Conservation (phyloP, 805 yeast genomes). For the Kregervanrija fluxuum region DNA sequence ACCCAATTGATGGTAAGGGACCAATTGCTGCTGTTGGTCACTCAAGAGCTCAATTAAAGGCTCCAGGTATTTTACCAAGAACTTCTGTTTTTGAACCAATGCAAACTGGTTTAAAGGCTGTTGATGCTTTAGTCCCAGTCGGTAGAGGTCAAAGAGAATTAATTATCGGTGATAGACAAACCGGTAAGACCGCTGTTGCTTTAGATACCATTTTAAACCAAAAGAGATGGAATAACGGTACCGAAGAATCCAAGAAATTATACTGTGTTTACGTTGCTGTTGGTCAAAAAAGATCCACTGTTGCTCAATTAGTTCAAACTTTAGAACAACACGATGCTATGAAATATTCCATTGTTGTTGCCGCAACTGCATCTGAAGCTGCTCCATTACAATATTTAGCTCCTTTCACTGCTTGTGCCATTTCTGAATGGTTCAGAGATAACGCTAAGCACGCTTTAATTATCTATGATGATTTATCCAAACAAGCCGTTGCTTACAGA, state of each 20-base stretch:
- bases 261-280: constrained; percentile 99
- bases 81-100: constrained; percentile 97
- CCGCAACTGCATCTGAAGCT: constrained; percentile 99
- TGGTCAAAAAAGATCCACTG: constrained; percentile 99
- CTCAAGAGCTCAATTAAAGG: constrained; percentile 97
- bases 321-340: constrained; percentile 97
- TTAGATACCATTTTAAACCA: constrained; percentile 97
- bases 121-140: constrained; percentile 97
- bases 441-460: too few relatives aligned
- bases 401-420: constrained; percentile 99
- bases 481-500: too few relatives aligned
- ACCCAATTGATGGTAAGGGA: constrained; percentile 99
- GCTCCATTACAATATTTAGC: constrained; percentile 99
- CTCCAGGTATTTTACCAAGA: constrained; percentile 99
- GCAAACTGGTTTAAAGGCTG: constrained; percentile 99
- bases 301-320: constrained; percentile 98
- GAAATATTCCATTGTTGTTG: constrained; percentile 95
- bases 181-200: constrained; percentile 99
- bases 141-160: constrained; percentile 99
- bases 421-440: constrained; percentile 99
- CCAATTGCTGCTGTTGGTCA: constrained; percentile 81
- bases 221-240: constrained; percentile 96
- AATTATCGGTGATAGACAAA: constrained; percentile 99
- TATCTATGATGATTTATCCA: too few relatives aligned
- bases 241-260: constrained; percentile 94